Evolutionary conservation across 805 yeast genomes (phyloP).

Genomic region (Lipomyces chichibuensis): DNA sequence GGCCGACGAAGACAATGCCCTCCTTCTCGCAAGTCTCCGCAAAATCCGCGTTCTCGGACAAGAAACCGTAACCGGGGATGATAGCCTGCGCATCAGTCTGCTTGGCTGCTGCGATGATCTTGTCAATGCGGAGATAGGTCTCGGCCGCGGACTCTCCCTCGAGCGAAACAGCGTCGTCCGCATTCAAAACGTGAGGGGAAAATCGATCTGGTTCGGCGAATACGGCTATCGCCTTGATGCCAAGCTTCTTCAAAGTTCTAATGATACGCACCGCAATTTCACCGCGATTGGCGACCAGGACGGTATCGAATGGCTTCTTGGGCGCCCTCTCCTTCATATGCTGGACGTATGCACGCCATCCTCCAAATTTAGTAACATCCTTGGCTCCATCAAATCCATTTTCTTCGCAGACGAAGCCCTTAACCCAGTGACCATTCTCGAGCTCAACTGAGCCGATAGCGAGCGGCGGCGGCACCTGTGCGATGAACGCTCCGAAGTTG

Average conservation of each 20-base stretch:
- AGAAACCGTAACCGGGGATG: conserved; percentile 96
- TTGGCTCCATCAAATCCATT: conserved; percentile 75
- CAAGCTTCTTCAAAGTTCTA: conserved; percentile 78
- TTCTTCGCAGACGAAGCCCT: conserved; percentile 95
- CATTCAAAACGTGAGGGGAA: conserved; percentile 80
- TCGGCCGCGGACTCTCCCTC: conserved; percentile 86
- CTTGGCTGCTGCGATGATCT: conserved; percentile 84
- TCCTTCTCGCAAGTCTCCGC: conserved; percentile 83
- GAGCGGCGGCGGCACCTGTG: conserved; percentile 90
- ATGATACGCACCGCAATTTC: conserved; percentile 96
- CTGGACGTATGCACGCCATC: conserved; percentile 73
- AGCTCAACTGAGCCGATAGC: conserved; percentile 94
- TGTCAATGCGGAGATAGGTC: conserved; percentile 83
- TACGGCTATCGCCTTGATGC: conserved; percentile 79
- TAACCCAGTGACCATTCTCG: conserved; percentile 77
- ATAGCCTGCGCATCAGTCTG: conserved; percentile 88
- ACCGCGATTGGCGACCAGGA: conserved; percentile 96
- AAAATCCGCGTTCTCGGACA: conserved; percentile 95
- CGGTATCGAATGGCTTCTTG: conserved; percentile 44
- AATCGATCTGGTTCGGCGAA: conserved; percentile 90
- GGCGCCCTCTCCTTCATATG: conserved; percentile 56
- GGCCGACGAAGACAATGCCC: conserved; percentile 94
- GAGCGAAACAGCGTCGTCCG: conserved; percentile 80
- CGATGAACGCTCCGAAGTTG: conserved; percentile 77
- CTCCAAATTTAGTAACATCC: conserved; percentile 86